phyloP scores from a whole-genome alignment of 1,284 basidiomycete species.

The Sporisorium sorghi region DNA sequence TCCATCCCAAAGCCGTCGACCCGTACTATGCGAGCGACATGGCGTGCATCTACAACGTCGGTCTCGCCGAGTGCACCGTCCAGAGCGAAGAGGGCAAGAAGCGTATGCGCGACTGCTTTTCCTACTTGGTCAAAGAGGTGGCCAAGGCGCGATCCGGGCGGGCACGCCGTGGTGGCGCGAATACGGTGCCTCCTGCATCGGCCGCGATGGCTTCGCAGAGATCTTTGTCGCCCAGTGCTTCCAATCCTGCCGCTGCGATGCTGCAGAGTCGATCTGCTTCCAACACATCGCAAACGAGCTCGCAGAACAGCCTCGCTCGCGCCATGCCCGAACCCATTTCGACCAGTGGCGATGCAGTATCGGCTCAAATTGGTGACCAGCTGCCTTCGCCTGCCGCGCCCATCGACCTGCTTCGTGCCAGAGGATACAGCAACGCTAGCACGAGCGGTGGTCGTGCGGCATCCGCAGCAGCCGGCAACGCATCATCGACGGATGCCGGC shows the following conservation, averaged over 20 bases:
- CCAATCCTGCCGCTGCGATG: constrained; percentile 2
- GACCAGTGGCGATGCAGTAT: constrained; percentile 5
- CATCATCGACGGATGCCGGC: constrained; percentile 11
- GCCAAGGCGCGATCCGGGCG: constrained; percentile 56
- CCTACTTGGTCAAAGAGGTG: constrained; percentile 65
- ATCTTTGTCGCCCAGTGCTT: constrained; percentile 17
- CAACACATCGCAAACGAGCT: constrained; percentile 18
- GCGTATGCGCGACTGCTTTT: constrained; percentile 66
- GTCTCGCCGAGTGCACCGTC: constrained; percentile 63
- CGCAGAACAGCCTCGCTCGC: constrained; percentile 11
- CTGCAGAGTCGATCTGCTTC: constrained; percentile 23
- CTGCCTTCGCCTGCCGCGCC: constrained; percentile 10
- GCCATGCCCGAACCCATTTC: neutral
- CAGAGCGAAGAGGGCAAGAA: constrained; percentile 65
- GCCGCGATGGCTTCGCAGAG: constrained; percentile 17
- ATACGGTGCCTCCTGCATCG: constrained; percentile 22
- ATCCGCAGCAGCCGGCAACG: constrained; percentile 4
- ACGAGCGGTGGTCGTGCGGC: constrained; percentile 13
- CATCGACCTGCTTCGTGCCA: constrained; percentile 6
- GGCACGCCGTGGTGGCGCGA: constrained; percentile 31
- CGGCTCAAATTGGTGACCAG: neutral
- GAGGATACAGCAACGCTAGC: constrained; percentile 40
- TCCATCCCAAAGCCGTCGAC: constrained; percentile 61
- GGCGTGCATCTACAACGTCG: constrained; percentile 64
- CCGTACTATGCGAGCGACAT: constrained; percentile 66